Conservation (phyloP, 129 eudicot species). For the Lactuca saligna region DNA sequence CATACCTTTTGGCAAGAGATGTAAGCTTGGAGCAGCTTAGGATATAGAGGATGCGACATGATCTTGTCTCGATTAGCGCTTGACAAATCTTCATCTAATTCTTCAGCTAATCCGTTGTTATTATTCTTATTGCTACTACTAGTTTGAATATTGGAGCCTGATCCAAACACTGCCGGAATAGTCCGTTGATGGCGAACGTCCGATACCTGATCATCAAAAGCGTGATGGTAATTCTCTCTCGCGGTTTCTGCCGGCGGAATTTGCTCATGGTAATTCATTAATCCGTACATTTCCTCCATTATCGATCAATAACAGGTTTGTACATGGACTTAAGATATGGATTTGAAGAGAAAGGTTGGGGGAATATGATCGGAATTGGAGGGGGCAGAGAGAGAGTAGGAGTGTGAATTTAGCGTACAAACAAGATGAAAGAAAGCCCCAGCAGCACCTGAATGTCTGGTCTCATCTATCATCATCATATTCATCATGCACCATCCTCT, state of each 20-base stretch:
- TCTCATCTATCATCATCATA: conserved; percentile 32
- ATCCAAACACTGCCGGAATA: conserved; percentile 28
- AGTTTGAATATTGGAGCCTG: conserved; percentile 23
- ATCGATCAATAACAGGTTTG: neutral
- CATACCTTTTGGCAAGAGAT: conserved; percentile 59
- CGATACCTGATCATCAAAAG: conserved; percentile 11
- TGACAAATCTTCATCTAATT: conserved; percentile 32
- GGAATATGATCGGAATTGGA: conserved; percentile 33
- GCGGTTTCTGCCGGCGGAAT: conserved; percentile 19
- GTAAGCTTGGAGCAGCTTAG: conserved; percentile 53
- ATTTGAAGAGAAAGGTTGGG: neutral
- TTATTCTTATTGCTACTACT: conserved; percentile 20
- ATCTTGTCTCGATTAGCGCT: conserved; percentile 44
- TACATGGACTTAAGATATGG: neutral
- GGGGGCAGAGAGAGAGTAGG: conserved; percentile 38
- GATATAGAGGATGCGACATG: conserved; percentile 54
- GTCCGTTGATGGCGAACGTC: conserved; percentile 22
- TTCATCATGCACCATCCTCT: conserved; percentile 18
- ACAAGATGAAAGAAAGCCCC: conserved; percentile 40
- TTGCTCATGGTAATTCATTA: conserved; percentile 24
- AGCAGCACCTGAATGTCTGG: conserved; percentile 47
- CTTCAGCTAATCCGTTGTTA: conserved; percentile 27
- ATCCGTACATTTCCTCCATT: conserved; percentile 51
- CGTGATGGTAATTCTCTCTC: conserved; percentile 1
- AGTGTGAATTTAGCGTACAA: conserved; percentile 49